Evolutionary conservation across 2,329 filamentous ascomycete species (phyloP).

Genomic region (Microsporum canis): DNA sequence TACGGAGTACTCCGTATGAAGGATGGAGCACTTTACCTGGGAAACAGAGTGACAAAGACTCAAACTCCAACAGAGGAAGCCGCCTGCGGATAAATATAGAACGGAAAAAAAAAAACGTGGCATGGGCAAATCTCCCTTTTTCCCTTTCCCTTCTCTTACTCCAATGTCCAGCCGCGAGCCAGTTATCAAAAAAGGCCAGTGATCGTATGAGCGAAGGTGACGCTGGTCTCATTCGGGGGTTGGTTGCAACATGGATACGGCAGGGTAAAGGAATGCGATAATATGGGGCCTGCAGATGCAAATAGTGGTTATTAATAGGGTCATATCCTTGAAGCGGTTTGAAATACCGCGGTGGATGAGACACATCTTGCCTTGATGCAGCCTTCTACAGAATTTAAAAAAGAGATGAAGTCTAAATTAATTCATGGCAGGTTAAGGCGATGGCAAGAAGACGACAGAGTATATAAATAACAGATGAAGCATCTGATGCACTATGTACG

Average conservation of each 20-base stretch:
- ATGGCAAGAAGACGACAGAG: neutral
- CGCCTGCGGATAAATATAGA: neutral
- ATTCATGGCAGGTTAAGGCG: neutral
- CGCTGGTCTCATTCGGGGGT: neutral
- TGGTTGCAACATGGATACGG: neutral
- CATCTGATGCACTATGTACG: neutral
- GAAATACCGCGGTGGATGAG: constrained; percentile 3
- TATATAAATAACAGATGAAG: neutral
- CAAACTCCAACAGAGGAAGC: neutral
- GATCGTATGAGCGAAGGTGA: neutral
- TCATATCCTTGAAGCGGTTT: neutral
- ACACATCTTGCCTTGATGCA: neutral
- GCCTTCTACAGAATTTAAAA: neutral
- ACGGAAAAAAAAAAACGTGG: neutral
- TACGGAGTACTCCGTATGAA: neutral
- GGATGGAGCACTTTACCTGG: neutral
- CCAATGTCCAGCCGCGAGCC: neutral
- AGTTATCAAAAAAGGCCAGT: neutral
- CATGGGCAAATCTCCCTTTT: neutral
- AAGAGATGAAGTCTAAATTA: neutral
- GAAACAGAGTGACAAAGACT: neutral
- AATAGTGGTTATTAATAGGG: neutral
- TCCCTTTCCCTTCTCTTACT: no score
- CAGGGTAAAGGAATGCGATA: neutral
- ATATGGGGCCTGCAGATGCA: neutral